A percentile compares a stretch with the other conserved stretches of the same genome.
phyloP scores from a whole-genome alignment of 179 eudicot species.

The Gypsophila paniculata region DNA sequence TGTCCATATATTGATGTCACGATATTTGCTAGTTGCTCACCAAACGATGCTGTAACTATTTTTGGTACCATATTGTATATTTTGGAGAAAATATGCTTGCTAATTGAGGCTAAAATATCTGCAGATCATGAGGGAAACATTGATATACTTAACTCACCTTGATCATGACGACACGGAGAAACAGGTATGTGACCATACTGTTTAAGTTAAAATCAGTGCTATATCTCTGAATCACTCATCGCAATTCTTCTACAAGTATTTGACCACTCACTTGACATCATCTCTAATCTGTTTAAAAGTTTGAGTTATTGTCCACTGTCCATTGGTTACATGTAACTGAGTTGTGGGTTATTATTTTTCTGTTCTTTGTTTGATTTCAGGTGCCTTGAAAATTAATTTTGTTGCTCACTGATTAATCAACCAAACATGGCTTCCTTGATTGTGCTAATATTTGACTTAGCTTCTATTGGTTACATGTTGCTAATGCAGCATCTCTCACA shows the following conservation, averaged over 20 bases:
- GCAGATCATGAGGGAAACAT: constrained; percentile 98
- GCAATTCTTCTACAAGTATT: neutral
- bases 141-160: constrained; percentile 88
- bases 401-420: no score
- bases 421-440: no score
- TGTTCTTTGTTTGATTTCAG: neutral
- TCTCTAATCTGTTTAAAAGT: no score
- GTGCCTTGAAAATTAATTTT: no score
- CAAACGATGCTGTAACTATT: no score
- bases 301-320: no score
- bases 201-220: neutral
- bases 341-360: neutral
- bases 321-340: neutral
- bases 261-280: neutral
- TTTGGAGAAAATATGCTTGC: neutral
- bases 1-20: neutral
- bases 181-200: constrained; percentile 50
- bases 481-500: no score
- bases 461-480: no score
- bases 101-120: constrained; percentile 15
- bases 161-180: constrained; percentile 98
- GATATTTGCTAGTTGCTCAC: no score
- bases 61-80: no score
- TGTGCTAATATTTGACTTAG: no score
- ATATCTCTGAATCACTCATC: neutral